These are phyloP conservation scores for Ilex paraguariensis DNA, from an alignment of 305 asterid genomes.

Conservation along the genomic window DNA sequence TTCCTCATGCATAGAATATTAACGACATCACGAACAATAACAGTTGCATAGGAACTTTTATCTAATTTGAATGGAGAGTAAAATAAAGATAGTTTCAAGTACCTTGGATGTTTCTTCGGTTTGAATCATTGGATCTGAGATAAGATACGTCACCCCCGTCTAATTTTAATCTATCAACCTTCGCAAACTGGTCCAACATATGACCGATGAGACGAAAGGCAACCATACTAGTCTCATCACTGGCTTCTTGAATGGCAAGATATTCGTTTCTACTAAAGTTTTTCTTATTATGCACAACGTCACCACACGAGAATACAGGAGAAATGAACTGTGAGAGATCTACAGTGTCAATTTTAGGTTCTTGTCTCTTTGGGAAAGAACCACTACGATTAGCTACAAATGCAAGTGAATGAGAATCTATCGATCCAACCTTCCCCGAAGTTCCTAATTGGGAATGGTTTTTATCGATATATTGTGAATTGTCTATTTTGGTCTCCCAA, in stretches of 20 bases:
- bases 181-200: slow-evolving; percentile 42
- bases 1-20: no score
- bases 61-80: no score
- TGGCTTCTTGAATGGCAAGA: slow-evolving; percentile 68
- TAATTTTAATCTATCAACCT: slow-evolving; percentile 32
- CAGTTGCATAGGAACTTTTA: no score
- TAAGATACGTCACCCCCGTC: slow-evolving; percentile 30
- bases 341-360: slow-evolving; percentile 11
- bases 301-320: slow-evolving; percentile 18
- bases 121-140: slow-evolving; percentile 18
- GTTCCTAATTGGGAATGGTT: slow-evolving; percentile 11
- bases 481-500: slow-evolving; percentile 27
- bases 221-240: slow-evolving; percentile 54
- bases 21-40: no score
- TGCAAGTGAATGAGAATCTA: slow-evolving; percentile 15
- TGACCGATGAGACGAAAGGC: slow-evolving; percentile 52
- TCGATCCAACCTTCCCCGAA: slow-evolving; percentile 14
- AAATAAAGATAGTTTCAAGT: background rate
- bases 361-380: slow-evolving; percentile 23
- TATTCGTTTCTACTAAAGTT: slow-evolving; percentile 33
- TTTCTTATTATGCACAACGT: slow-evolving; percentile 12
- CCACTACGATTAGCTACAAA: slow-evolving; percentile 15
- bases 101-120: background rate
- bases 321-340: slow-evolving; percentile 12
- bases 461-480: slow-evolving; percentile 8